phyloP scores from a whole-genome alignment of 1,284 basidiomycete genomes.

The Neolentinus lepideus region DNA sequence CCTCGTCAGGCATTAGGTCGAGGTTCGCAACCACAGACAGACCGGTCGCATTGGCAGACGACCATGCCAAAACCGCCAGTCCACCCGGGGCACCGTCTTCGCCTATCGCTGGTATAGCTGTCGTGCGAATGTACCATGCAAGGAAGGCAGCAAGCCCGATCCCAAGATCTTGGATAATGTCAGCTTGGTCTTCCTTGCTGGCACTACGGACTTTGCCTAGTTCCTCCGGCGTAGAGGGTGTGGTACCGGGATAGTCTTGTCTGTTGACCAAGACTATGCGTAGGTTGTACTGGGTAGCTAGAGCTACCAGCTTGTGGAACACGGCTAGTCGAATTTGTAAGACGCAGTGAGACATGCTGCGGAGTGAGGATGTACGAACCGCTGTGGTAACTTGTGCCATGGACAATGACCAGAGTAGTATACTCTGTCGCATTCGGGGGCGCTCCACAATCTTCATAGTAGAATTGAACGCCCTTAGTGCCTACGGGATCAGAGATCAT shows the following conservation, averaged over 20 bases:
- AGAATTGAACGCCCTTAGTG: not conserved
- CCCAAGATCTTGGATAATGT: conserved; percentile 13
- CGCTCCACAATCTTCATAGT: not conserved
- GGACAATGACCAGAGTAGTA: not conserved
- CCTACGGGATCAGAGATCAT: not conserved
- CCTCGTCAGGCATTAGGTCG: conserved; percentile 12
- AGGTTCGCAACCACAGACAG: conserved; percentile 17
- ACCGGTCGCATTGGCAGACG: conserved; percentile 14
- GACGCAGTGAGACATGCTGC: not conserved
- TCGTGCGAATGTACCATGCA: conserved; percentile 15
- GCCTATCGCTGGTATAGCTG: conserved; percentile 14
- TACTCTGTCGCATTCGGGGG: not conserved
- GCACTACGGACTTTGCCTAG: conserved; percentile 14
- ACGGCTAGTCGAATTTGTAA: not conserved
- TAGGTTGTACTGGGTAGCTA: not conserved
- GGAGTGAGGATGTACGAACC: not conserved
- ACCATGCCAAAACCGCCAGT: conserved; percentile 21
- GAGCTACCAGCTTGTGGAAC: not conserved
- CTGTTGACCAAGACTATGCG: conserved; percentile 20
- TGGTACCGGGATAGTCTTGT: conserved; percentile 24
- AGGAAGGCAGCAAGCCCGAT: conserved; percentile 21
- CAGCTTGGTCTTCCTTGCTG: conserved; percentile 9
- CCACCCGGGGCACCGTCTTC: conserved; percentile 13
- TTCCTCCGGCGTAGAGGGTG: conserved; percentile 17
- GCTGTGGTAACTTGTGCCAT: not conserved